These are phyloP conservation scores for Cladochytrium tenue DNA, from an alignment of 371 early-diverging fungal genomes.

Conservation along the genomic window DNA sequence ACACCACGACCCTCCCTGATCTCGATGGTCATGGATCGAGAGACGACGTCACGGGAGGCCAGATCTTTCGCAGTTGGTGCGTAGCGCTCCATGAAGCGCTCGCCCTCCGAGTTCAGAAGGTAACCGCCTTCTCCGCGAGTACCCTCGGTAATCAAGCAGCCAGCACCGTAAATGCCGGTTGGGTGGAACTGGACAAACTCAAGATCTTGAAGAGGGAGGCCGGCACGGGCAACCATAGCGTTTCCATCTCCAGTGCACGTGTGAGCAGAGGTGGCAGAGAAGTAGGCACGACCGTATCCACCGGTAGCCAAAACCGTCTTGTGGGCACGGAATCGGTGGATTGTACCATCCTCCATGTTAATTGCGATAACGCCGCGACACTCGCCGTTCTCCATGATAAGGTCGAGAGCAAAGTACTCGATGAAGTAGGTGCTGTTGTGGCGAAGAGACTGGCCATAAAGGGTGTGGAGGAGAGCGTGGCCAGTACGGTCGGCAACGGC, in stretches of 20 bases:
- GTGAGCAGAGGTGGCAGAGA: constrained; percentile 97
- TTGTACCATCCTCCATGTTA: constrained; percentile 95
- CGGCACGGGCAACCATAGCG: constrained; percentile 64
- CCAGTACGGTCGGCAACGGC: constrained; percentile 99
- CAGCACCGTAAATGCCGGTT: constrained; percentile 88
- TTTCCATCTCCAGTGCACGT: constrained; percentile 73
- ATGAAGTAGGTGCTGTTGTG: constrained; percentile 96
- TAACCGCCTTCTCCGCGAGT: constrained; percentile 65
- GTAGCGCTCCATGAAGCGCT: constrained; percentile 97
- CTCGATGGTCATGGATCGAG: constrained; percentile 97
- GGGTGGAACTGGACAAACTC: constrained; percentile 69
- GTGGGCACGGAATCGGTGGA: constrained; percentile 96
- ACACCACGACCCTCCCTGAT: constrained; percentile 97
- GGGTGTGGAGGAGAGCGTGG: constrained; percentile 93
- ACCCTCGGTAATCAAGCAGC: constrained; percentile 97
- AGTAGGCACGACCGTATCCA: constrained; percentile 97
- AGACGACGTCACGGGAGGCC: constrained; percentile 96
- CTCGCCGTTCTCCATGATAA: constrained; percentile 96
- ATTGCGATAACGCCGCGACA: constrained; percentile 95
- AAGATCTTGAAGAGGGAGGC: constrained; percentile 58
- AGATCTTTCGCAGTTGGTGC: constrained; percentile 98
- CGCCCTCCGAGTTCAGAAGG: constrained; percentile 58
- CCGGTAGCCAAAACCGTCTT: constrained; percentile 97
- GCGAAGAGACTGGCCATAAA: constrained; percentile 94
- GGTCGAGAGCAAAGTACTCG: constrained; percentile 97